Evolutionary conservation across 192 early-diverging fungal species (phyloP).

Genomic region (Umbelopsis sp.): DNA sequence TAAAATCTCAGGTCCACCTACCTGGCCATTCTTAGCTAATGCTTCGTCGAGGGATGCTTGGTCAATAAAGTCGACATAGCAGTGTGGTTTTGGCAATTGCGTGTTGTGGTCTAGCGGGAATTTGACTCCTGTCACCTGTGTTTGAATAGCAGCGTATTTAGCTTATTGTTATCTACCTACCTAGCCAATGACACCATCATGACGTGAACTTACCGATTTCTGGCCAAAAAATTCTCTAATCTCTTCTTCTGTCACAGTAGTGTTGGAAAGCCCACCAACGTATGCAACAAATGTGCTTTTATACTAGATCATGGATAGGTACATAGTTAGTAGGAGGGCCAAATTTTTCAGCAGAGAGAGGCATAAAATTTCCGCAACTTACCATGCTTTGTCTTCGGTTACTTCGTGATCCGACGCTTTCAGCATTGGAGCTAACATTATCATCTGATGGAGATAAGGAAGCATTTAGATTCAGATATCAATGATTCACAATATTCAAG

Average conservation of each 20-base stretch:
- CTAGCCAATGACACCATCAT: too few relatives aligned
- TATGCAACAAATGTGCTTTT: slow-evolving; percentile 32
- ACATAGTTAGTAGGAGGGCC: not conserved
- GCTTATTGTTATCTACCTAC: not conserved
- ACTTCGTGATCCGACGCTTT: slow-evolving; percentile 3
- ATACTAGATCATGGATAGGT: not conserved
- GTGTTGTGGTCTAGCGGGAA: slow-evolving; percentile 36
- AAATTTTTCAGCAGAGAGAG: too few relatives aligned
- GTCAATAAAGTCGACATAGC: slow-evolving; percentile 40
- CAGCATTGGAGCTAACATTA: not conserved
- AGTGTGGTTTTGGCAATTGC: slow-evolving; percentile 34
- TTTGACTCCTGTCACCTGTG: slow-evolving; percentile 32
- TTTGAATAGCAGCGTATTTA: too few relatives aligned
- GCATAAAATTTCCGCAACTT: too few relatives aligned
- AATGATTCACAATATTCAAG: not conserved
- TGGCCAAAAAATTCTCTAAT: slow-evolving; percentile 37
- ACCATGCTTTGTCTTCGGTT: slow-evolving; percentile 22
- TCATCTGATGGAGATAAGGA: not conserved
- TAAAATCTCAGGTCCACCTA: not conserved
- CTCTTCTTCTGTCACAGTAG: slow-evolving; percentile 37
- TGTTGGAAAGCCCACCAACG: slow-evolving; percentile 34
- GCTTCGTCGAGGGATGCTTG: slow-evolving; percentile 30
- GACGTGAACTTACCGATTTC: slow-evolving; percentile 28
- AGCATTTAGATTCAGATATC: not conserved
- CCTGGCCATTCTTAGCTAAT: slow-evolving; percentile 31